Percentiles rank a stretch among this genome's conserved stretches.
Evolutionary conservation across 1,139 yeast genomes (phyloP).

Genomic region (Taphrina pruni): DNA sequence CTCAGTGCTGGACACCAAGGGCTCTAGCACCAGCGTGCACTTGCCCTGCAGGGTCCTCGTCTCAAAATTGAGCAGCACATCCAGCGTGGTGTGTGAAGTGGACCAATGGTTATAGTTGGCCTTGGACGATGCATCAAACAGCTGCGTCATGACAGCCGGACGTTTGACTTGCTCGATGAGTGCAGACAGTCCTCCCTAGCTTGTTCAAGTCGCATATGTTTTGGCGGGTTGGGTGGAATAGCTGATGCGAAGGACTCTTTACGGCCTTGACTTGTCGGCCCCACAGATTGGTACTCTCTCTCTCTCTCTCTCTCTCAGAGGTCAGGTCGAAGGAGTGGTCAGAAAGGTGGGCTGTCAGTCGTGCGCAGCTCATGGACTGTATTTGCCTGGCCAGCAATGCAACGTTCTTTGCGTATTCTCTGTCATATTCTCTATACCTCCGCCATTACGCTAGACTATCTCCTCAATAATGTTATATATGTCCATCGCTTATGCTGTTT

Average conservation of each 20-base stretch:
- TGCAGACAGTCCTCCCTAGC: no score
- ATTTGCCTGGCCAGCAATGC: no score
- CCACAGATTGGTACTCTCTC: neutral
- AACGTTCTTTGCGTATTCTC: no score
- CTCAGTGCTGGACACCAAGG: constrained; percentile 49
- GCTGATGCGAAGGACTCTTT: no score
- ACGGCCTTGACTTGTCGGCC: neutral
- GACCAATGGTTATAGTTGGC: constrained; percentile 24
- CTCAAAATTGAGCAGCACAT: constrained; percentile 58
- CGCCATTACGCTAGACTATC: neutral
- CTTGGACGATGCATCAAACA: constrained; percentile 29
- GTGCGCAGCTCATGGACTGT: no score
- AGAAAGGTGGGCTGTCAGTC: no score
- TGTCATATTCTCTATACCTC: neutral
- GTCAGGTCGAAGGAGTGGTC: no score
- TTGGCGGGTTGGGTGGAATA: no score
- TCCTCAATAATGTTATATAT: neutral
- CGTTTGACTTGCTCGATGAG: no score
- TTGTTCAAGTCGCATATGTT: no score
- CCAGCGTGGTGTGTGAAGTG: constrained; percentile 24
- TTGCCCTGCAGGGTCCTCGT: constrained; percentile 61
- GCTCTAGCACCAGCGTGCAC: constrained; percentile 59
- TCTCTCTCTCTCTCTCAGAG: no score
- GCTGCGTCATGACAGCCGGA: constrained; percentile 13
- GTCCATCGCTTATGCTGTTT: constrained; percentile 14